Conservation (phyloP, 257 asterid genomes). For the Paulownia fortunei region DNA sequence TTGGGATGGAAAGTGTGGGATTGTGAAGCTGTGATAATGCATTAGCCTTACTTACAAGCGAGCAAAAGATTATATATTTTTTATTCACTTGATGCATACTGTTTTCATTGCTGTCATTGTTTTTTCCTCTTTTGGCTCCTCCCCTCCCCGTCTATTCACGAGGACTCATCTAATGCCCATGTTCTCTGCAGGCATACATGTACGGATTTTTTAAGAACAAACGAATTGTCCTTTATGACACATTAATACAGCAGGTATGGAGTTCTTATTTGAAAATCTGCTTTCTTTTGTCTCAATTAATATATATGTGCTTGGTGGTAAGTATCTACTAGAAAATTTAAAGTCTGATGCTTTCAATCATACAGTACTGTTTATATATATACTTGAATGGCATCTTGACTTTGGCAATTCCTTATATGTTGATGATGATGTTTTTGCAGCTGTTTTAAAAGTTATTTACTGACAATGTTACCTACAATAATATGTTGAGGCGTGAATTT, state of each 20-base stretch:
- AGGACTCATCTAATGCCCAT: constrained; percentile 14
- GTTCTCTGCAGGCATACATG: constrained; percentile 88
- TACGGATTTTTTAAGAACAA: constrained; percentile 96
- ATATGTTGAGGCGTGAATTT: constrained; percentile 13
- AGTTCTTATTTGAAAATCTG: constrained; percentile 9
- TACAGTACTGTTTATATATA: background rate
- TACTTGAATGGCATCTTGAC: background rate
- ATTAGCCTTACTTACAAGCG: background rate
- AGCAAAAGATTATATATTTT: constrained; percentile 15
- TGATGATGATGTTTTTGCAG: background rate
- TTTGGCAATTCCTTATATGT: background rate
- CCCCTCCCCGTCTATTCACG: background rate
- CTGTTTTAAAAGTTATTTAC: background rate
- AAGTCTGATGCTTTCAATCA: background rate
- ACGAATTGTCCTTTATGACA: constrained; percentile 95
- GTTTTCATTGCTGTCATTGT: background rate
- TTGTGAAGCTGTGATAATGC: constrained; percentile 5
- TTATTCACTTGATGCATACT: constrained; percentile 1
- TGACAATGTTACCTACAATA: background rate
- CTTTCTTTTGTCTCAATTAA: constrained; percentile 21
- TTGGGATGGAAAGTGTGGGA: background rate
- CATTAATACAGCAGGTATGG: constrained; percentile 94
- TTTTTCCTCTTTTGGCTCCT: constrained; percentile 17
- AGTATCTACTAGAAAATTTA: background rate
- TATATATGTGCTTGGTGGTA: constrained; percentile 7